Conservation (phyloP, 2,329 filamentous ascomycete species). For the Emergomyces orientalis region DNA sequence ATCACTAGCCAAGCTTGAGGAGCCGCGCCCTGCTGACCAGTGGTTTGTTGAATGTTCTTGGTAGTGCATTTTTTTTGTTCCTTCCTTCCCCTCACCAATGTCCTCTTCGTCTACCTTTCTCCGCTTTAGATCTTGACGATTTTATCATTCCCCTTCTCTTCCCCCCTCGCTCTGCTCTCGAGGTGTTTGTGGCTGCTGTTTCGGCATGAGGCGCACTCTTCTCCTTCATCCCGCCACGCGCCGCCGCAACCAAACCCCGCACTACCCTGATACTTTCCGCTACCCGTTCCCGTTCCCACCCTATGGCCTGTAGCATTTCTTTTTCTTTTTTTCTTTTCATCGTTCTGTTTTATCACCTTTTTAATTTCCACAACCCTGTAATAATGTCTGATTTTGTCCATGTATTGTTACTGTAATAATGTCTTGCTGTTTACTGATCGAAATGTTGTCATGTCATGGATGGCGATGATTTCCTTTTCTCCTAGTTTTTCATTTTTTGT, state of each 20-base stretch:
- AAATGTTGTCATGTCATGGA: conserved; percentile 5
- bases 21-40: not conserved
- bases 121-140: not conserved
- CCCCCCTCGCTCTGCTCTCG: not conserved
- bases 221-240: not conserved
- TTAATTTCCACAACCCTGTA: conserved; percentile 4
- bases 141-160: not conserved
- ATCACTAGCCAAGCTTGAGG: not conserved
- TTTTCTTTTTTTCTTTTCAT: not conserved
- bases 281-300: conserved; percentile 2
- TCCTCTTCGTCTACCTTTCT: not conserved
- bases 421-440: conserved; percentile 2
- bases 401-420: conserved; percentile 5
- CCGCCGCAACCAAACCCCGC: no score
- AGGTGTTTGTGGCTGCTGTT: not conserved
- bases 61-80: not conserved
- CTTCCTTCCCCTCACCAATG: not conserved
- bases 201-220: not conserved
- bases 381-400: conserved; percentile 1
- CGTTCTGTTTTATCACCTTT: not conserved
- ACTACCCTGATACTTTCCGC: not conserved
- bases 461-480: conserved; percentile 1
- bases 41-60: not conserved
- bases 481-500: not conserved
- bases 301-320: not conserved